A percentile compares a stretch with the other conserved stretches of the same genome.
Evolutionary conservation across 1,284 basidiomycete genomes (phyloP).

Genomic region (Blastosporella zonata): DNA sequence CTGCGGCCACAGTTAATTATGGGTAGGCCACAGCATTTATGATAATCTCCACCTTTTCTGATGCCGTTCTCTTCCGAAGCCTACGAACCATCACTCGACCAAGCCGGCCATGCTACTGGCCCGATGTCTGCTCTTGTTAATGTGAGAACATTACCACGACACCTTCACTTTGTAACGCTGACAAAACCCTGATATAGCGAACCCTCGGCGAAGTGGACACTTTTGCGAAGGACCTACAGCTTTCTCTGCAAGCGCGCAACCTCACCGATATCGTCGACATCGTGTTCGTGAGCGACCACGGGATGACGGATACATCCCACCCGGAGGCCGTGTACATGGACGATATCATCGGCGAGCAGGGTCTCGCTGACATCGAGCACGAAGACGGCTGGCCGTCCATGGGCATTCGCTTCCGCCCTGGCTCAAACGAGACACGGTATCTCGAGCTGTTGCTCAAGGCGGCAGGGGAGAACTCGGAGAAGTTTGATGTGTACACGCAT

Average conservation of each 20-base stretch:
- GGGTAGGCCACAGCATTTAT: slow-evolving; percentile 47
- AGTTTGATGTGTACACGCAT: slow-evolving; percentile 77
- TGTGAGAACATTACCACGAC: slow-evolving; percentile 36
- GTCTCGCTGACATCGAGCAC: slow-evolving; percentile 59
- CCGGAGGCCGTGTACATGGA: slow-evolving; percentile 79
- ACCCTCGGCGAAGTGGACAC: slow-evolving; percentile 70
- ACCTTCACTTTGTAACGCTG: neutral
- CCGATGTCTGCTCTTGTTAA: slow-evolving; percentile 74
- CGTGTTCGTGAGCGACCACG: slow-evolving; percentile 90
- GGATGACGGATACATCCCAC: slow-evolving; percentile 85
- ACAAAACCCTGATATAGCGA: slow-evolving; percentile 36
- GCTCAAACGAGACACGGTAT: slow-evolving; percentile 56
- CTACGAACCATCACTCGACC: slow-evolving; percentile 77
- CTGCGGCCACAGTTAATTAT: slow-evolving; percentile 76
- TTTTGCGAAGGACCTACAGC: slow-evolving; percentile 71
- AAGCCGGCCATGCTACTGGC: slow-evolving; percentile 78
- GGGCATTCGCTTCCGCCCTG: slow-evolving; percentile 70
- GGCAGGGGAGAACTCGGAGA: slow-evolving; percentile 50
- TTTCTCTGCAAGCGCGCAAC: slow-evolving; percentile 65
- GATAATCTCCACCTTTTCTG: slow-evolving; percentile 1
- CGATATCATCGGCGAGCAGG: slow-evolving; percentile 73
- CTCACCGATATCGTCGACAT: slow-evolving; percentile 83
- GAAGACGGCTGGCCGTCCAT: slow-evolving; percentile 87
- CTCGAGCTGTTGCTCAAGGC: slow-evolving; percentile 51
- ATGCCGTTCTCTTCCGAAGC: slow-evolving; percentile 34